Evolutionary conservation across 2,329 filamentous ascomycete species (phyloP).

Genomic region (Neopestalotiopsis sp.): DNA sequence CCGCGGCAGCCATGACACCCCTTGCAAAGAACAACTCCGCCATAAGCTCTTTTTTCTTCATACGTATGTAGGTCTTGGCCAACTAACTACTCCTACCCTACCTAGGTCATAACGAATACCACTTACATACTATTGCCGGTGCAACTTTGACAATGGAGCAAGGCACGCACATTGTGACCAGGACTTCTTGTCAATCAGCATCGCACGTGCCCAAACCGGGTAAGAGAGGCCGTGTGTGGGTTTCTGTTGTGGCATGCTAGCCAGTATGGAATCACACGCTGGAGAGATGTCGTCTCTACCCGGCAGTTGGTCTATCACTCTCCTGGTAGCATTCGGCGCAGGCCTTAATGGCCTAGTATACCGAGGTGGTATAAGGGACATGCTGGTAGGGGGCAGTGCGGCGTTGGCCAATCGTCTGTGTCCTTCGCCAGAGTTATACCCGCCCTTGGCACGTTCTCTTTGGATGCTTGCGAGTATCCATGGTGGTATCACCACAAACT

Average conservation of each 20-base stretch:
- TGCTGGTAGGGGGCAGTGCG: slow-evolving; percentile 19
- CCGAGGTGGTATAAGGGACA: slow-evolving; percentile 22
- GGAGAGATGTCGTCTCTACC: neutral
- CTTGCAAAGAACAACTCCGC: slow-evolving; percentile 4
- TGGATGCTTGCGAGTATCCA: slow-evolving; percentile 19
- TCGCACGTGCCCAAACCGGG: neutral
- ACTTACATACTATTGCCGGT: neutral
- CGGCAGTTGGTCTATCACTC: neutral
- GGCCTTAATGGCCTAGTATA: neutral
- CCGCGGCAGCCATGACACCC: neutral
- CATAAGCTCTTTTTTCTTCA: neutral
- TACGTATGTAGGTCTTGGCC: neutral
- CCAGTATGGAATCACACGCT: neutral
- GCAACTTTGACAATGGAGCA: neutral
- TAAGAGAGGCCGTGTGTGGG: neutral
- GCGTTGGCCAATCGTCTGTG: slow-evolving; percentile 35
- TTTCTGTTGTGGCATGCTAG: neutral
- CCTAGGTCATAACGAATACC: neutral
- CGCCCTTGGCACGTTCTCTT: slow-evolving; percentile 28
- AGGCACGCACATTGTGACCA: neutral
- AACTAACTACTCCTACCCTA: neutral
- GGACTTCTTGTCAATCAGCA: neutral
- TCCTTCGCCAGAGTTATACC: slow-evolving; percentile 33
- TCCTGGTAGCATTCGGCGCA: slow-evolving; percentile 1
- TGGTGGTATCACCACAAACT: slow-evolving; percentile 29